Percentiles rank a stretch among this genome's conserved stretches.
Evolutionary conservation across 371 early-diverging fungal genomes (phyloP).

Genomic region (Ecytonucleospora hepatopenaei): DNA sequence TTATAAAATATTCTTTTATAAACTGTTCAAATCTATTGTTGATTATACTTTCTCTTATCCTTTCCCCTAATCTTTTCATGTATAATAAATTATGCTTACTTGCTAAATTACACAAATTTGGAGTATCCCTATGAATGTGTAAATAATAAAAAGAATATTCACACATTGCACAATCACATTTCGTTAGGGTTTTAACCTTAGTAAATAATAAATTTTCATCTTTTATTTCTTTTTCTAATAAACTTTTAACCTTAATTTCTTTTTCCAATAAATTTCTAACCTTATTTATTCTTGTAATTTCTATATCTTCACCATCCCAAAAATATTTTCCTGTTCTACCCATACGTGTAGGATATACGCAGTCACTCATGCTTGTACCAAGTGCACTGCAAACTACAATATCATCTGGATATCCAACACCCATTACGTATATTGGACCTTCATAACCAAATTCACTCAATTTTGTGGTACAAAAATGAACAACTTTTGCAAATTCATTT

Average conservation of each 20-base stretch:
- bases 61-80: conserved; percentile 70
- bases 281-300: conserved; percentile 60
- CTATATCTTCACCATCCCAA: conserved; percentile 65
- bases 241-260: conserved; percentile 56
- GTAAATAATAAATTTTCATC: too few species aligned
- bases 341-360: conserved; percentile 86
- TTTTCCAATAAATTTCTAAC: conserved; percentile 42
- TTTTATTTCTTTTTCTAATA: not conserved
- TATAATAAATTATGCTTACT: conserved; percentile 76
- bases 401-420: conserved; percentile 84
- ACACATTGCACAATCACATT: conserved; percentile 74
- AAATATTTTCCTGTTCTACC: conserved; percentile 82
- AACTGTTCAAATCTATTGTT: conserved; percentile 67
- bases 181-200: conserved; percentile 65
- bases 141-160: conserved; percentile 69
- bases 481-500: conserved; percentile 69
- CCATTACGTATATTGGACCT: conserved; percentile 83
- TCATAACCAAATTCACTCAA: not conserved
- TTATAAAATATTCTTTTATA: conserved; percentile 64
- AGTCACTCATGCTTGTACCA: conserved; percentile 88
- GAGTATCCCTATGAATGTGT: conserved; percentile 64
- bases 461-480: conserved; percentile 61
- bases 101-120: conserved; percentile 75
- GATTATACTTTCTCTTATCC: conserved; percentile 66
- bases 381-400: conserved; percentile 76